Evolutionary conservation across 495 filamentous ascomycete genomes (phyloP).

Genomic region (Penicillium mononematosum): DNA sequence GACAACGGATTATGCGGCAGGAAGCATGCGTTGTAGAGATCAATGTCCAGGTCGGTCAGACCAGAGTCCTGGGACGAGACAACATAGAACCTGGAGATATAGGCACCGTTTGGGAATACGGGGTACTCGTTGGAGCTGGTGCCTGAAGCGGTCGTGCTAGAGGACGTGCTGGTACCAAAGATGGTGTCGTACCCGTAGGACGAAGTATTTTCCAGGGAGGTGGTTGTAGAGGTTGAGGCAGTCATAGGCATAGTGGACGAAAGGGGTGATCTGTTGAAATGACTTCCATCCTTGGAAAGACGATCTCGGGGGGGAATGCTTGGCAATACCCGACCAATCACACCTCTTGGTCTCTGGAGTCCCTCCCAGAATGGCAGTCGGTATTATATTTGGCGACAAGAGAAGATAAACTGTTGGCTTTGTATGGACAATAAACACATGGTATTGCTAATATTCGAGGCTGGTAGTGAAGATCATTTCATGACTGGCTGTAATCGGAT

Average conservation of each 20-base stretch:
- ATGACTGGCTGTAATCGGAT: too few relatives aligned
- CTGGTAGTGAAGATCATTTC: neutral
- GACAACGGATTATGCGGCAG: neutral
- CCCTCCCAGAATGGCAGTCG: too few relatives aligned
- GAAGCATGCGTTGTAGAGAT: neutral
- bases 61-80: neutral
- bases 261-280: neutral
- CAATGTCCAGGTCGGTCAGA: neutral
- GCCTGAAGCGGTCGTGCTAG: neutral
- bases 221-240: neutral
- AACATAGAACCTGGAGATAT: neutral
- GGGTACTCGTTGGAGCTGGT: neutral
- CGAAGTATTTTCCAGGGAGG: neutral
- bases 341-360: too few relatives aligned
- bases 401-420: neutral
- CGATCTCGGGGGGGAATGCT: neutral
- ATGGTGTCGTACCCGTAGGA: neutral
- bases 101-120: neutral
- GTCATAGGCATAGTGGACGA: neutral
- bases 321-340: neutral
- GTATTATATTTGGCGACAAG: too few relatives aligned
- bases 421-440: neutral
- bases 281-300: neutral
- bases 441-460: neutral
- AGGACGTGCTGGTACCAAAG: neutral